phyloP scores from a whole-genome alignment of 1,284 basidiomycete species.

The Albatrellus sp. region DNA sequence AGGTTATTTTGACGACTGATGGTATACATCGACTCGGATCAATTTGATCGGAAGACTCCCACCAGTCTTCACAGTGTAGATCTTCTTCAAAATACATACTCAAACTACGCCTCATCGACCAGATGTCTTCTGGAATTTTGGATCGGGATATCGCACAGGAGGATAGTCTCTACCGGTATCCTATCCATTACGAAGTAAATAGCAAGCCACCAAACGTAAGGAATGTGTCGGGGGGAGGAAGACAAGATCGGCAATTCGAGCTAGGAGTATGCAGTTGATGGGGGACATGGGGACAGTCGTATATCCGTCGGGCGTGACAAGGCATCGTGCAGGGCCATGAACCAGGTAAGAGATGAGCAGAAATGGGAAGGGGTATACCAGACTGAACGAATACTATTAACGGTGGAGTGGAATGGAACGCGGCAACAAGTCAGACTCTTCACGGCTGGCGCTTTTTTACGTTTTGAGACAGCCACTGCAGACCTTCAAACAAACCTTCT shows the following conservation, averaged over 20 bases:
- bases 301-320: constrained; percentile 14
- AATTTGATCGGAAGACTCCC: too few species aligned
- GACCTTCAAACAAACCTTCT: constrained; percentile 89
- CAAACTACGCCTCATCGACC: too few species aligned
- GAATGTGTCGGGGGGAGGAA: constrained; percentile 1
- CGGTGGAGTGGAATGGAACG: constrained; percentile 9
- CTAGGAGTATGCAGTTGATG: neutral
- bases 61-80: too few species aligned
- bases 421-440: constrained; percentile 16
- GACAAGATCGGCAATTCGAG: neutral
- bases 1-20: too few species aligned
- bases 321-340: constrained; percentile 23
- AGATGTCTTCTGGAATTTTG: too few species aligned
- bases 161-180: neutral
- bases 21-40: too few species aligned
- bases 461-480: constrained; percentile 94
- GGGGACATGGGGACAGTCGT: neutral
- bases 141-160: too few species aligned
- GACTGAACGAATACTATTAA: constrained; percentile 9
- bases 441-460: constrained; percentile 80
- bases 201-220: constrained; percentile 1
- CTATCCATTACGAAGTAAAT: constrained; percentile 3
- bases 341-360: constrained; percentile 17
- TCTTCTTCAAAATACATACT: too few species aligned
- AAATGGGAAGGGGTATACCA: constrained; percentile 18